Conservation (phyloP, 805 yeast species). For the Saccharomycopsis babjevae region DNA sequence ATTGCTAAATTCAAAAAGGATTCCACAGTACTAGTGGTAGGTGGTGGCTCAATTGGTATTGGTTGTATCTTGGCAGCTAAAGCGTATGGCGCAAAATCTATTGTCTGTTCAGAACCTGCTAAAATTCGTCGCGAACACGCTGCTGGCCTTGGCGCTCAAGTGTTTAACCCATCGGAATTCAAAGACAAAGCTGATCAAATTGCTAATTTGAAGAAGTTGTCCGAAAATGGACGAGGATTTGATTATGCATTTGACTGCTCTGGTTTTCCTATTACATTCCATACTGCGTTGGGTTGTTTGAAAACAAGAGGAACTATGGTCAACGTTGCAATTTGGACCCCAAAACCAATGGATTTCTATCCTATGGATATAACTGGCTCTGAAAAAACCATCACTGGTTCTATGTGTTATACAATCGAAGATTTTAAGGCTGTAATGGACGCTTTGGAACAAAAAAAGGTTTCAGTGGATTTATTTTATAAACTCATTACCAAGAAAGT, state of each 20-base stretch:
- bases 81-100: slow-evolving; percentile 37
- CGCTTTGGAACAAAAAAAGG: slow-evolving; percentile 30
- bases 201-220: slow-evolving; percentile 26
- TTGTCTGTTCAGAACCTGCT: slow-evolving; percentile 56
- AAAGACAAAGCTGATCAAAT: slow-evolving; percentile 23
- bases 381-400: slow-evolving; percentile 37
- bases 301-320: slow-evolving; percentile 36
- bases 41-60: slow-evolving; percentile 57
- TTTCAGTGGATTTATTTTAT: slow-evolving; percentile 28
- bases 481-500: slow-evolving; percentile 32
- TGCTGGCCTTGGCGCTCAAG: slow-evolving; percentile 33
- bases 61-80: slow-evolving; percentile 45
- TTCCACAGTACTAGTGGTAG: slow-evolving; percentile 39
- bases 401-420: slow-evolving; percentile 34
- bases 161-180: slow-evolving; percentile 33
- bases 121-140: slow-evolving; percentile 52
- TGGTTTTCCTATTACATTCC: slow-evolving; percentile 38
- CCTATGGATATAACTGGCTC: slow-evolving; percentile 36
- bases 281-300: slow-evolving; percentile 31
- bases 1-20: slow-evolving; percentile 35
- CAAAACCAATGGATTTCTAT: slow-evolving; percentile 32
- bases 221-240: slow-evolving; percentile 36
- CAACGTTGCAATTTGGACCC: slow-evolving; percentile 43
- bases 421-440: slow-evolving; percentile 36
- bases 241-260: slow-evolving; percentile 45